A percentile compares a stretch with the other conserved stretches of the same genome.
Evolutionary conservation across 345 rosid genomes (phyloP).

Genomic region (Eucalyptus leucophloia): DNA sequence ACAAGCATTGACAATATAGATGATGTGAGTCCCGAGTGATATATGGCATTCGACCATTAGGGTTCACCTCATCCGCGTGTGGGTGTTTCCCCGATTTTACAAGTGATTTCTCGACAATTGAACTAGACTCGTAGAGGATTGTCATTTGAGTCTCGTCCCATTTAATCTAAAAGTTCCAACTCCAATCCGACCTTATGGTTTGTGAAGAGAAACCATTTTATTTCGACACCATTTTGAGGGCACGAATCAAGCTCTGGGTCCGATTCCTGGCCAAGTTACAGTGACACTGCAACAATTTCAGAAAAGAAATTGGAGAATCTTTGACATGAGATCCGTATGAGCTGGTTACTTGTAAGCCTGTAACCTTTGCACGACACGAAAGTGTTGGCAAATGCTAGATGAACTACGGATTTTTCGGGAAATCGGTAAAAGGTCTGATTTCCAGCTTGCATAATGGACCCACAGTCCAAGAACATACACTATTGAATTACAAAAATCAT

Average conservation of each 20-base stretch:
- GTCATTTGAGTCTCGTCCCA: background rate
- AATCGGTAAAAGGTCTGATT: background rate
- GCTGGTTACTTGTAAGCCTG: background rate
- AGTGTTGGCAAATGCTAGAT: background rate
- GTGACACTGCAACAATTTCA: background rate
- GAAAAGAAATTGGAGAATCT: background rate
- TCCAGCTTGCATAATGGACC: background rate
- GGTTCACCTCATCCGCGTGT: background rate
- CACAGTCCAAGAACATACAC: background rate
- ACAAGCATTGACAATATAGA: background rate
- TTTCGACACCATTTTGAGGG: accelerated
- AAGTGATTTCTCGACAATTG: background rate
- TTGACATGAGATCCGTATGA: background rate
- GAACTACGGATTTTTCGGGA: background rate
- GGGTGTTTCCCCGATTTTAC: background rate
- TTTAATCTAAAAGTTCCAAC: background rate
- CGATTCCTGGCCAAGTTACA: background rate
- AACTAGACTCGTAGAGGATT: background rate
- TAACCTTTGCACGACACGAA: background rate
- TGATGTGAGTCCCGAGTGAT: background rate
- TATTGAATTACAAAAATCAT: background rate
- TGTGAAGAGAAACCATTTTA: background rate
- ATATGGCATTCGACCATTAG: background rate
- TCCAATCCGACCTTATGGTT: background rate
- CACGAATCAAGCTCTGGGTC: background rate